Base-by-base conservation (phyloP, 2,329 filamentous ascomycete species). In the Mycocentrospora acerina region DNA sequence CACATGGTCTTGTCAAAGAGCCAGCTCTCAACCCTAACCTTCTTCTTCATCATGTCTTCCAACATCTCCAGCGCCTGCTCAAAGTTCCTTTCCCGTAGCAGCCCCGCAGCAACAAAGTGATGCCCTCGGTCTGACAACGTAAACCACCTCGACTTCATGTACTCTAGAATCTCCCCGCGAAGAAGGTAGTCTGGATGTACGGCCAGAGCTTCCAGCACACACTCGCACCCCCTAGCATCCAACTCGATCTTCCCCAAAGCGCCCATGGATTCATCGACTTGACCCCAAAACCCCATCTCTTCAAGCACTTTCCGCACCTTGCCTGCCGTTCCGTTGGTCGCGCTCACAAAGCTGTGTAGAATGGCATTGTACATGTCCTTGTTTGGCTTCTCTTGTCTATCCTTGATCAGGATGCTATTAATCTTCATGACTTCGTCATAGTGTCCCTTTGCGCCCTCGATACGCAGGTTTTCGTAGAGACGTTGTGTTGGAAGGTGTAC, bases 171-270 rank as follows among this genome's bases (percentile, higher is more conserved):
- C 24, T 83, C 76, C 36, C 80, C 78, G 24, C 90, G 82, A 16
- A 93, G 71, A 5, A 89, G 52, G 54, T 94, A 91, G 66, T 97
- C 87, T 0, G 91, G 88, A 62, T 97, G 93, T 7, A 93, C 80
- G 0, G 87, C 81, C 16, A 96, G 74, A 4, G 80, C 84, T 64
- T 82, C 80, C 26, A 96, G 70, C 2, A 85, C 80, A 45, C 80
- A 80, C 64, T 90, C 83, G 55, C 88, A 91, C 2, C 86, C 76
- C 3, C 75, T 74, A 1, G 77, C 75, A 50, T 89, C 86, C 7
- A 81, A 75, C 28, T 79, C 70, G 29, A 96, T 72, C 0, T 73
- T 75, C 28, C 76, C 71, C 1, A 68, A 62, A 29, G 76, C 37
- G 6, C 15, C 24, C n/a, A 28, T 12, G 4, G 22, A 24, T 3